phyloP scores from a whole-genome alignment of 352 stramenopile species.

The Aphanomyces stellatus region DNA sequence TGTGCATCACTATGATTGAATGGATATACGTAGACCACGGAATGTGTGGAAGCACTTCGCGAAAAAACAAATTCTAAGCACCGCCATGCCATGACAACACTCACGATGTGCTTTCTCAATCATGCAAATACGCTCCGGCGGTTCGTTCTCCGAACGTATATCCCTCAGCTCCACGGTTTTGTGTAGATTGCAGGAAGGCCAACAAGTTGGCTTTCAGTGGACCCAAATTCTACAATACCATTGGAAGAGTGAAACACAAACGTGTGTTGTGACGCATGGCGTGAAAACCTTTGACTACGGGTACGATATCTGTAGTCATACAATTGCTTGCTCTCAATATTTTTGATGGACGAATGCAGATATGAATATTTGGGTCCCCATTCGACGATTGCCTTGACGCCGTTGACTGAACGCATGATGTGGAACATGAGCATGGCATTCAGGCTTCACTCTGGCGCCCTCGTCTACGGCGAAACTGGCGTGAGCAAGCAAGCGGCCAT shows the following conservation, averaged over 20 bases:
- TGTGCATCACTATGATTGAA: neutral
- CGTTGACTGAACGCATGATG: constrained; percentile 47
- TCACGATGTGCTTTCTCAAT: constrained; percentile 14
- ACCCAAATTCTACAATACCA: constrained; percentile 52
- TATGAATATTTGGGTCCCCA: constrained; percentile 42
- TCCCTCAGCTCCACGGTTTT: too few relatives aligned
- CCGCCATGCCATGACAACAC: neutral
- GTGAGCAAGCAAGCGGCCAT: constrained; percentile 19
- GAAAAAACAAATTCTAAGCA: neutral
- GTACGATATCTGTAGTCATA: constrained; percentile 19
- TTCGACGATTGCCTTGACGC: constrained; percentile 36
- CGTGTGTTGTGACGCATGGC: constrained; percentile 42
- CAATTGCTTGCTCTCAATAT: too few relatives aligned
- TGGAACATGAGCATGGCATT: constrained; percentile 47
- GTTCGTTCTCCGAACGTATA: neutral
- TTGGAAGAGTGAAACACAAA: constrained; percentile 49
- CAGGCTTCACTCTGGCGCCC: constrained; percentile 38
- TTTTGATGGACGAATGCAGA: neutral
- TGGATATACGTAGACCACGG: neutral
- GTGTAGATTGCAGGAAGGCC: neutral
- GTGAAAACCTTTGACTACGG: constrained; percentile 57
- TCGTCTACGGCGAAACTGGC: constrained; percentile 29
- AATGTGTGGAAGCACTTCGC: neutral
- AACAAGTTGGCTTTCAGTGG: constrained; percentile 33
- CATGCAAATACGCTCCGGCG: neutral